Evolutionary conservation across 495 filamentous ascomycete species (phyloP).

Genomic region (Penicillium pulvis): DNA sequence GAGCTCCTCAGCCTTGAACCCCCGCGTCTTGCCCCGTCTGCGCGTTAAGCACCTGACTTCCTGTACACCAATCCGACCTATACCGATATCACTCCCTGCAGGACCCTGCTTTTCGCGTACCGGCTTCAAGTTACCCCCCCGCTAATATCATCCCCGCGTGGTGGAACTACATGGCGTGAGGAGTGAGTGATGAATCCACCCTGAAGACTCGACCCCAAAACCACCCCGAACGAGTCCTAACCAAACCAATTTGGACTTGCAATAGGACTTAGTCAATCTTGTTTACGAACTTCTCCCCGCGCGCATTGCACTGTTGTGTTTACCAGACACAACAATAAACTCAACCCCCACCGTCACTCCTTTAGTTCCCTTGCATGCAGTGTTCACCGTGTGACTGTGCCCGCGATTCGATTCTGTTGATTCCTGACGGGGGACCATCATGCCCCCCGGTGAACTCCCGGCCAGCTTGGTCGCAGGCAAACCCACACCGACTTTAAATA

Average conservation of each 20-base stretch:
- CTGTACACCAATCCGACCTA: not conserved
- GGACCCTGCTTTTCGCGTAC: not conserved
- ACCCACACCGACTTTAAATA: conserved; percentile 44
- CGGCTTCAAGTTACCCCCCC: not conserved
- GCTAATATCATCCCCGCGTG: conserved; percentile 12
- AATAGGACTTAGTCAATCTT: conserved; percentile 18
- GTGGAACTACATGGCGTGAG: conserved; percentile 27
- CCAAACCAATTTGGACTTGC: conserved; percentile 5
- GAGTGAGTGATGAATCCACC: conserved; percentile 17
- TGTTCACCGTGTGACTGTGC: conserved; percentile 12
- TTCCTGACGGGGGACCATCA: conserved; percentile 37
- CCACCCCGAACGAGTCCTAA: conserved; percentile 10
- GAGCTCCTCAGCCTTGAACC: conserved; percentile 2
- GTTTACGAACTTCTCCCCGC: not conserved
- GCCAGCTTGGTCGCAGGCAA: conserved; percentile 53
- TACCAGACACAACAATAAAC: conserved; percentile 2
- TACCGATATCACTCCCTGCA: conserved; percentile 1
- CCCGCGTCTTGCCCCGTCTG: conserved; percentile 8
- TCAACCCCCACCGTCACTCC: conserved; percentile 8
- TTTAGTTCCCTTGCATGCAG: conserved; percentile 24
- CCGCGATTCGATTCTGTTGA: conserved; percentile 17
- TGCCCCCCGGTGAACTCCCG: conserved; percentile 51
- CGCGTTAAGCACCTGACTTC: conserved; percentile 16
- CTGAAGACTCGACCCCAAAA: not conserved
- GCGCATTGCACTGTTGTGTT: conserved; percentile 5